Conservation (phyloP, 2,329 filamentous ascomycete species). For the Penicillium sp. region DNA sequence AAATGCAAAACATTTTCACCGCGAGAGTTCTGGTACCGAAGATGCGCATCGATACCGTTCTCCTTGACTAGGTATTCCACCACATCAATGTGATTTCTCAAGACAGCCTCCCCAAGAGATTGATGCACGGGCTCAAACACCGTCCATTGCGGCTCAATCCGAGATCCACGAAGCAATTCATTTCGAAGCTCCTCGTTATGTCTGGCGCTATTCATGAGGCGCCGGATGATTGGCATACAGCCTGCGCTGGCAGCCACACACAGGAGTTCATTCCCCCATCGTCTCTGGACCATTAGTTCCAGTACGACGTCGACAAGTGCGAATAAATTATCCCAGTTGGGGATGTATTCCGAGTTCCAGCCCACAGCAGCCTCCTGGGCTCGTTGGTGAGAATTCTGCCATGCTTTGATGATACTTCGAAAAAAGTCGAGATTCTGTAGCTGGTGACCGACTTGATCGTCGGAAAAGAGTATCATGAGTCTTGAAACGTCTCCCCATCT, state of each 20-base stretch:
- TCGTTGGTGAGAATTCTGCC: not conserved
- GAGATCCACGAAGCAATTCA: not conserved
- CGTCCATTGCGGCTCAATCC: not conserved
- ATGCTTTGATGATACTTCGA: not conserved
- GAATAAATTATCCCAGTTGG: not conserved
- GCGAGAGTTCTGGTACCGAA: constrained; percentile 11
- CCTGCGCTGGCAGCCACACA: not conserved
- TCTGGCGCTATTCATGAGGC: not conserved
- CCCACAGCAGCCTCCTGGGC: too few relatives aligned
- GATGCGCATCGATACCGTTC: constrained; percentile 8
- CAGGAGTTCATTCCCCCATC: not conserved
- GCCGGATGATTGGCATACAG: not conserved
- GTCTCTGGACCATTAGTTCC: not conserved
- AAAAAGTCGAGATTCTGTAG: constrained; percentile 1
- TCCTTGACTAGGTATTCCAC: constrained; percentile 6
- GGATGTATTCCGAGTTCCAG: too few relatives aligned
- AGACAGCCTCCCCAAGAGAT: constrained; percentile 10
- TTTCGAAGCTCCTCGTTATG: not conserved
- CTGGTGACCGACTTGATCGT: not conserved
- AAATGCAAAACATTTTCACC: constrained; percentile 16
- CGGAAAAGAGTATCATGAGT: not conserved
- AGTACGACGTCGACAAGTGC: not conserved
- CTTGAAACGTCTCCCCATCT: constrained; percentile 22
- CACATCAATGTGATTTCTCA: constrained; percentile 7
- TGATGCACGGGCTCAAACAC: constrained; percentile 5